Percentiles rank a stretch among this genome's conserved stretches.
Conservation (phyloP, 371 early-diverging fungal genomes). For the Apophysomyces sp. region DNA sequence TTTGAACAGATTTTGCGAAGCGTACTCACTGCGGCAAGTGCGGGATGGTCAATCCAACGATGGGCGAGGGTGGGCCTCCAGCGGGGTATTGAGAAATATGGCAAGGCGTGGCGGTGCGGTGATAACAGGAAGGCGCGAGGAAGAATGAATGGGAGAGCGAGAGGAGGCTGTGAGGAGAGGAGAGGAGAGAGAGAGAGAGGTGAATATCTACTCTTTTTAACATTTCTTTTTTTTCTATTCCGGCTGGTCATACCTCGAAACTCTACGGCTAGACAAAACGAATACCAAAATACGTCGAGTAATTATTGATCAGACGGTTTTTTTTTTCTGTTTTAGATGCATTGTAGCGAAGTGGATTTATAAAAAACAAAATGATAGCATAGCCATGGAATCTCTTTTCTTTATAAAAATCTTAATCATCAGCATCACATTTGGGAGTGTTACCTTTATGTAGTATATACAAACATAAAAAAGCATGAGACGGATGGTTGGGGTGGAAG, state of each 20-base stretch:
- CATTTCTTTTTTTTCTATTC: slow-evolving; percentile 1
- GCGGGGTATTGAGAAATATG: slow-evolving; percentile 3
- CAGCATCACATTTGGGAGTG: too few relatives aligned
- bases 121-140: neutral
- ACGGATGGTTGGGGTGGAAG: too few relatives aligned
- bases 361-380: too few relatives aligned
- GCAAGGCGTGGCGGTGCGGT: slow-evolving; percentile 4
- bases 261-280: neutral
- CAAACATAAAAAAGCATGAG: too few relatives aligned
- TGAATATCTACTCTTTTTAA: slow-evolving; percentile 4
- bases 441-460: too few relatives aligned
- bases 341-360: too few relatives aligned
- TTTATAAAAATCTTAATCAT: too few relatives aligned
- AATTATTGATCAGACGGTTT: neutral
- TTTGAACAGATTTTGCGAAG: slow-evolving; percentile 14
- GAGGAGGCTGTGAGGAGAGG: slow-evolving; percentile 1
- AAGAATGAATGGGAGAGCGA: slow-evolving; percentile 1
- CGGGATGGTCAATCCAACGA: slow-evolving; percentile 9
- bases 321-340: too few relatives aligned
- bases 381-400: too few relatives aligned
- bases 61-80: slow-evolving; percentile 7
- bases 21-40: slow-evolving; percentile 22
- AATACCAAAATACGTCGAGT: neutral
- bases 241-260: neutral
- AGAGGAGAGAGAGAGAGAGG: neutral